Conservation (phyloP, 768 basidiomycete genomes). For the Podaxis mareebaensis region DNA sequence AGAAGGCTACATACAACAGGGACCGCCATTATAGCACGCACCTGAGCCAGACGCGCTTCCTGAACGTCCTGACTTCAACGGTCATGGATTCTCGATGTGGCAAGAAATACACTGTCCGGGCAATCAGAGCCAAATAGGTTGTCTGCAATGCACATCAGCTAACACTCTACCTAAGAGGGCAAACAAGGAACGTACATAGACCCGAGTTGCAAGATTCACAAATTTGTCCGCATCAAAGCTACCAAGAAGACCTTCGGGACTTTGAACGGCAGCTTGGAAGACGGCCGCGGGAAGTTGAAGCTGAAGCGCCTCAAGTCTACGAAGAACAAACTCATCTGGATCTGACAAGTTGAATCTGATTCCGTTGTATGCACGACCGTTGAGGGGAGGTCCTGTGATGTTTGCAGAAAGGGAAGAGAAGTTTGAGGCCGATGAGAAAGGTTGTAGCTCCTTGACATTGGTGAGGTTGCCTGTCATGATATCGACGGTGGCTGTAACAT, state of each 20-base stretch:
- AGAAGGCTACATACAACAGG: neutral
- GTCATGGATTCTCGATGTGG: slow-evolving; percentile 33
- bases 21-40: slow-evolving; percentile 21
- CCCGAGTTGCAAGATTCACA: slow-evolving; percentile 34
- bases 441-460: slow-evolving; percentile 38
- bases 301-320: slow-evolving; percentile 42
- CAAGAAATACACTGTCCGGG: slow-evolving; percentile 53
- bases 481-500: slow-evolving; percentile 46
- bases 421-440: slow-evolving; percentile 37
- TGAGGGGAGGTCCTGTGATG: slow-evolving; percentile 44
- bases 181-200: slow-evolving; percentile 46
- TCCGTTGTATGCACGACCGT: slow-evolving; percentile 54
- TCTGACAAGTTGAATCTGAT: slow-evolving; percentile 46
- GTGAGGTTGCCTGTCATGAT: slow-evolving; percentile 45
- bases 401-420: slow-evolving; percentile 43
- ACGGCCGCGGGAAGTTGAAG: slow-evolving; percentile 54
- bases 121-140: slow-evolving; percentile 51
- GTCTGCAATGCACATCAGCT: slow-evolving; percentile 25
- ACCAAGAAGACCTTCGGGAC: slow-evolving; percentile 35
- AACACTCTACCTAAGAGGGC: neutral
- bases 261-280: slow-evolving; percentile 44
- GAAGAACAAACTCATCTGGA: slow-evolving; percentile 40
- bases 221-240: slow-evolving; percentile 40
- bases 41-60: slow-evolving; percentile 52
- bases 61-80: slow-evolving; percentile 43